Base-by-base conservation (phyloP, 2,329 filamentous ascomycete species). In the Ciborinia camelliae region DNA sequence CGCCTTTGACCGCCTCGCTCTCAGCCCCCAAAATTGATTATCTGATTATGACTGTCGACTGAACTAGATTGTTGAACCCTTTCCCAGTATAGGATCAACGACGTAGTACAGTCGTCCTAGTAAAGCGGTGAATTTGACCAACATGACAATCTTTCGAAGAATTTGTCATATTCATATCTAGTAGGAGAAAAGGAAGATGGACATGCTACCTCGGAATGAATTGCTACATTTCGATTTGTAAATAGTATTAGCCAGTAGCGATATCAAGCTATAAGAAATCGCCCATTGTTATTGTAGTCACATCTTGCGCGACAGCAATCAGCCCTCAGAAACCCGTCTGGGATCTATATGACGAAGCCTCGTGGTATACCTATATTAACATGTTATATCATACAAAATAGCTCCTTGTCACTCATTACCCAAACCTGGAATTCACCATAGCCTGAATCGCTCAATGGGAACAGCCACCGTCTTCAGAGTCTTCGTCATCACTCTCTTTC, bases 401-500 rank as follows among this genome's bases (percentile, higher is more conserved):
- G 15, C 30, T 26, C 2, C 47, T 39, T 20, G 26, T n/a, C n/a
- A 4, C 9, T 20, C 26, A 37, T n/a, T 26, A 30, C 23, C 23
- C 39, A 57, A 15, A 30, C 4, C 9, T 32, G 39, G 37, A 51
- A 41, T 35, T 15, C 23, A 6, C 30, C 8, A 18, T 39, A 9
- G 15, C 15, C 54, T 71, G 55, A 72, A 63, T 73, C 69, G 51
- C 65, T 74, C 32, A 63, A 50, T 63, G 62, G 39, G 62, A 63
- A 67, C 73, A 75, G 8, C 71, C 68, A 10, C 68, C 68, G 23
- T 74, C 68, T 52, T 72, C 69, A 9, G 66, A 68, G 15, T 68
- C 68, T 23, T 68, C 69, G 35, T 66, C 67, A 35, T 65, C 67
- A 41, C 66, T 69, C 55, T 76, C 76, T 48, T 73, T 77, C 63